These are phyloP conservation scores for Plasmodium relictum DNA, from an alignment of 169 alveolate species.

Conservation along the genomic window DNA sequence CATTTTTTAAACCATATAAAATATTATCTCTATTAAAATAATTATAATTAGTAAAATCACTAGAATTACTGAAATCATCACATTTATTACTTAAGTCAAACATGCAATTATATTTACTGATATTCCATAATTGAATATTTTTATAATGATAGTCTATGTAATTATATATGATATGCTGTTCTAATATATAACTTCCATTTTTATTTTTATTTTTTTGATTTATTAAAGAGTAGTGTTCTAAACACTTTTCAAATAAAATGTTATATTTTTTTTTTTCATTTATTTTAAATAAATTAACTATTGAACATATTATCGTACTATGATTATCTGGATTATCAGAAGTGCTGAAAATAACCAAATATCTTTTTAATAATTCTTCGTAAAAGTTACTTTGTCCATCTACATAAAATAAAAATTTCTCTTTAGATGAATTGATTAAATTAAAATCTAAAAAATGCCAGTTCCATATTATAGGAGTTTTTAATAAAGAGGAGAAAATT, in stretches of 20 bases:
- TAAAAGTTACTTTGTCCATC: conserved; percentile 37
- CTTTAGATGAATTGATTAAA: neutral
- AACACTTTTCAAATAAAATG: conserved; percentile 24
- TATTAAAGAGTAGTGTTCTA: conserved; percentile 24
- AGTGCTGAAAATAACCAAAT: conserved; percentile 23
- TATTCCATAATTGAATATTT: conserved; percentile 35
- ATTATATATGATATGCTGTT: conserved; percentile 38
- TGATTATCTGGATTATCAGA: conserved; percentile 40
- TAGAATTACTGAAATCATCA: neutral
- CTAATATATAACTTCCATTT: conserved; percentile 6
- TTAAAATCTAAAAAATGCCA: conserved; percentile 12
- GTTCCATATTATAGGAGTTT: conserved; percentile 68
- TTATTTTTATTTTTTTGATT: neutral
- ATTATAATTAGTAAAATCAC: neutral
- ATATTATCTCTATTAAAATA: neutral
- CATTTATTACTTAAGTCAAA: neutral
- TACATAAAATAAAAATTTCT: conserved; percentile 48
- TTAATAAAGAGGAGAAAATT: conserved; percentile 41
- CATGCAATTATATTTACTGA: neutral
- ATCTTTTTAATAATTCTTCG: conserved; percentile 48
- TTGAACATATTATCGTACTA: conserved; percentile 24
- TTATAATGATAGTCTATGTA: conserved; percentile 42
- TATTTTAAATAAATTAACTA: conserved; percentile 18
- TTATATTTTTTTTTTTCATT: conserved; percentile 2
- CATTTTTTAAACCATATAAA: neutral